These are phyloP conservation scores for Rhodosporidiobolus sp. DNA, from an alignment of 768 basidiomycete species.

Conservation along the genomic window DNA sequence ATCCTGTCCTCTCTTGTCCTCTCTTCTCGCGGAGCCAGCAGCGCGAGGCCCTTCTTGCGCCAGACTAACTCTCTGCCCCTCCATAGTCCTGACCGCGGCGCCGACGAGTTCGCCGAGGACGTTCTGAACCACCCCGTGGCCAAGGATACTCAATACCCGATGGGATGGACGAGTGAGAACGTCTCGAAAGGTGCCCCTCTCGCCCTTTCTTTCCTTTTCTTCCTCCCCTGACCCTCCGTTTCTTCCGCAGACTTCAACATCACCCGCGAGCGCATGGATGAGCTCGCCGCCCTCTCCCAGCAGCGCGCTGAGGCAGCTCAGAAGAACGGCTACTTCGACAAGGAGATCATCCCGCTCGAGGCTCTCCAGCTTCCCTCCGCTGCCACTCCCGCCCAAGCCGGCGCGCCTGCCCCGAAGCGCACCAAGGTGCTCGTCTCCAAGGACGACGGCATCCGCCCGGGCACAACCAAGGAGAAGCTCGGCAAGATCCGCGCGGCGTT, in stretches of 20 bases:
- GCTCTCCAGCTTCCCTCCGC: slow-evolving; percentile 56
- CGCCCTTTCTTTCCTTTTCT: no score
- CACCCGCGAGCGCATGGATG: slow-evolving; percentile 73
- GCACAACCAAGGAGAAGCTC: slow-evolving; percentile 73
- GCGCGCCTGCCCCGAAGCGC: slow-evolving; percentile 54
- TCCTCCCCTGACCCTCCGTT: background rate
- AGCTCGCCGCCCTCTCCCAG: slow-evolving; percentile 78
- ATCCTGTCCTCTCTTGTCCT: background rate
- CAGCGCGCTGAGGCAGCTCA: slow-evolving; percentile 76
- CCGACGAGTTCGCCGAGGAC: slow-evolving; percentile 62
- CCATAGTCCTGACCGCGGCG: slow-evolving; percentile 61
- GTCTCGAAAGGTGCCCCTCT: slow-evolving; percentile 56
- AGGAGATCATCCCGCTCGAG: slow-evolving; percentile 74
- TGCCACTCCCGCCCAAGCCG: slow-evolving; percentile 66
- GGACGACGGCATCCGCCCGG: slow-evolving; percentile 83
- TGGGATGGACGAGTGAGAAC: slow-evolving; percentile 88
- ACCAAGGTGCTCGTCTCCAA: slow-evolving; percentile 64
- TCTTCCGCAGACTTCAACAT: slow-evolving; percentile 61
- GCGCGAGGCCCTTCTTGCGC: background rate
- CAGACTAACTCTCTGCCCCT: slow-evolving; percentile 44
- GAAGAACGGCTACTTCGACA: slow-evolving; percentile 74
- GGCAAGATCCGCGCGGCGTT: slow-evolving; percentile 84
- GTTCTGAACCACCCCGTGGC: slow-evolving; percentile 66
- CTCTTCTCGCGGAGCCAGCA: background rate
- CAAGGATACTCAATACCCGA: slow-evolving; percentile 63